Evolutionary conservation across 768 basidiomycete species (phyloP), one percentile per base, ranked within the genome.

Genomic region (Royoungia palumana): DNA sequence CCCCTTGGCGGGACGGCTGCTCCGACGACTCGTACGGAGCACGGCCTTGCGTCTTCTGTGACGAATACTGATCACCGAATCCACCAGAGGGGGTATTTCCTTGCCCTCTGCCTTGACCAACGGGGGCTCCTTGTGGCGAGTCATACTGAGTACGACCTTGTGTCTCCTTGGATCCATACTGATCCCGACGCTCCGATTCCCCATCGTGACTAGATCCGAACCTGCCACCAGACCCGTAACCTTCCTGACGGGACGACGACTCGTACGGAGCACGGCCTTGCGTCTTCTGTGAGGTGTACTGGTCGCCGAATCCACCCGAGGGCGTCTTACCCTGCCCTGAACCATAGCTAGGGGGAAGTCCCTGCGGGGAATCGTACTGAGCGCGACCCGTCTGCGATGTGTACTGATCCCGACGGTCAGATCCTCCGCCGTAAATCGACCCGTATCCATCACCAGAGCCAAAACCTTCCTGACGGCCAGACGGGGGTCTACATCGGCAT

Each of bases 331-430:
- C 14, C 16, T 16, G 32, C 14, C 30, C 34, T 28, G 21, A 37
- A 9, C 50, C 47, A 25, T 32, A 5, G 7, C 32, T 50, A 32
- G 50, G 14, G 14, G 32, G 32, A 14, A 14, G 32, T 14, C 32
- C 32, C 14, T 32, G 32, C 32, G 32, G 32, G 14, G 32, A 16
- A 8, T 6, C 32, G 14, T 32, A 32, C 32, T 32, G 32, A 14
- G 32, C 6, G 14, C 14, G 32, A 32, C 32, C 32, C 16, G 32
- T 6, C 14, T 32, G 32, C 14, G 32, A 32, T 10, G 41, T 41
- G 14, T 63, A 60, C 27, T 57, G 58, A 20, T 24, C 17, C 25
- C 34, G 27, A 37, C 48, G 59, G 4, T 54, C 56, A 2, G 40
- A 6, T 21, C 37, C 42, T 25, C 27, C 44, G 5, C 47, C 38